Evolutionary conservation across 768 basidiomycete genomes (phyloP), one percentile per base, ranked within the genome.

Genomic region (Chalciporus sphaerocephalus): DNA sequence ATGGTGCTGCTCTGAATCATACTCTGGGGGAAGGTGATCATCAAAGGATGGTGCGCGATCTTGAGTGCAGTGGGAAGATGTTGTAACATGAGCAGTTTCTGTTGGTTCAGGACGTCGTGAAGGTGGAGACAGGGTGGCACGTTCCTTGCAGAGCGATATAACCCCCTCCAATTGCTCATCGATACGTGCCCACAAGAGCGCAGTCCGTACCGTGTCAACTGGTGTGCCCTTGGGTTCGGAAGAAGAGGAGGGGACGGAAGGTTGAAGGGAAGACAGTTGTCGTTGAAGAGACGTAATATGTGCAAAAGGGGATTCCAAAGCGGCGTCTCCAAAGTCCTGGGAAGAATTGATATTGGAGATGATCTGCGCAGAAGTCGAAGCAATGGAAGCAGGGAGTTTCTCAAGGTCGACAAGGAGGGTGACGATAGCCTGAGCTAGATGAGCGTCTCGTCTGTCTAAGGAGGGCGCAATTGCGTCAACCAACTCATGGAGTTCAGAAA

Each of bases 131-230:
- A 50, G 45, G 18, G 59, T 38, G 4, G 76, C 71, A 16, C 81
- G 80, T 46, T 80, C 76, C 51, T 74, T 80, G 61, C 86, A 88
- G 58, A 91, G 72, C 3, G 74, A 64, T 0, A 83, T 72, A 13
- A 92, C 78, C 13, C 66, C 69, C 53, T 90, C 90, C 2, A 92
- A 74, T 39, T 90, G 78, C 40, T 79, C 73, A 53, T 90, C 87
- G 23, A 92, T 81, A 25, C 76, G 72, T 3, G 78, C 69, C 89
- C 90, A 93, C 0, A 93, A 67, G 11, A 90, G 69, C 1, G 84
- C 74, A 1, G 74, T 67, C 57, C 86, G 81, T 2, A 85, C 78
- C 9, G 60, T 72, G 27, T 74, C 68, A 11, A 70, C 69, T 3
- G 80, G 80, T 17, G 75, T 48, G 17, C 42, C 38, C 24, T 40